Evolutionary conservation across 2,329 filamentous ascomycete genomes (phyloP).

Genomic region (Fusarium austroafricanum): DNA sequence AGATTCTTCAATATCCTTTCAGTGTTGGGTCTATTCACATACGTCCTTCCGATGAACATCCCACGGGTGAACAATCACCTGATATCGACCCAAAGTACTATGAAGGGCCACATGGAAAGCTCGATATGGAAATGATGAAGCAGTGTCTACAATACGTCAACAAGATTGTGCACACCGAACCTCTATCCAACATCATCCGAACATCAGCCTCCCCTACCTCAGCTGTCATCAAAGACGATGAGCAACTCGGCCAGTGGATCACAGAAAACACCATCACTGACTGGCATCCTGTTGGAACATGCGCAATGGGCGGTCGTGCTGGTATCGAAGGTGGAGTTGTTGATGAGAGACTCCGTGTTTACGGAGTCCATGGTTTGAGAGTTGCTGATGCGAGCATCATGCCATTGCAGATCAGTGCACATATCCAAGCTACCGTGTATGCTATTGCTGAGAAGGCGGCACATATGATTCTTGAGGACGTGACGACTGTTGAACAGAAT

Average conservation of each 20-base stretch:
- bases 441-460: constrained; percentile 51
- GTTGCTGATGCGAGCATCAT: constrained; percentile 49
- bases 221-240: constrained; percentile 26
- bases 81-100: constrained; percentile 59
- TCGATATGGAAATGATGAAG: constrained; percentile 59
- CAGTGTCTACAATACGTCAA: constrained; percentile 54
- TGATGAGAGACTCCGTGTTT: constrained; percentile 46
- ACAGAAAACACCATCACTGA: constrained; percentile 47
- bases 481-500: background rate
- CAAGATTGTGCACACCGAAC: constrained; percentile 53
- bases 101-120: constrained; percentile 50
- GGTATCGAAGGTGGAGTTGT: constrained; percentile 50
- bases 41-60: constrained; percentile 26
- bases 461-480: constrained; percentile 43
- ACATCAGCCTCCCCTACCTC: constrained; percentile 42
- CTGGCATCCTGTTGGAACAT: constrained; percentile 56
- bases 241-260: constrained; percentile 44
- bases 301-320: constrained; percentile 48
- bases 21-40: constrained; percentile 62
- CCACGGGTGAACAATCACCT: constrained; percentile 45
- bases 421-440: constrained; percentile 52
- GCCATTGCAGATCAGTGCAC: constrained; percentile 46
- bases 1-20: constrained; percentile 64
- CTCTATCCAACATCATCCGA: constrained; percentile 54
- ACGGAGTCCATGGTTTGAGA: constrained; percentile 46